Conservation (phyloP, 2,329 filamentous ascomycete species). For the Ceratocystis papillata region DNA sequence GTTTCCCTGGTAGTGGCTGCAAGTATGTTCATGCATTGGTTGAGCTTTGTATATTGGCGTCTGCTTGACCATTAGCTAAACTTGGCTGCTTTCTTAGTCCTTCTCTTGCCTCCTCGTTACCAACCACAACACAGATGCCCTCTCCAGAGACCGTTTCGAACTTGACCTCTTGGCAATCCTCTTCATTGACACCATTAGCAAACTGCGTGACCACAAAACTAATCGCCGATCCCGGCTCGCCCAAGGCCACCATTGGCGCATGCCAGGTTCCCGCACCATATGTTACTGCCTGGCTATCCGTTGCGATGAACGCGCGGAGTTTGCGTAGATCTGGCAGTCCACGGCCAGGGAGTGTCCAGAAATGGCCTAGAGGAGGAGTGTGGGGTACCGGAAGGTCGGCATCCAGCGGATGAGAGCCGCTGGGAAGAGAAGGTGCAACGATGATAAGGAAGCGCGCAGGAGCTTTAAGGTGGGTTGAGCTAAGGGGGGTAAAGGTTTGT, state of each 20-base stretch:
- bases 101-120: neutral
- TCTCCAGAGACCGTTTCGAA: neutral
- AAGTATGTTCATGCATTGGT: too few species aligned
- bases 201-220: conserved; percentile 89
- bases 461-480: conserved; percentile 27
- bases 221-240: conserved; percentile 45
- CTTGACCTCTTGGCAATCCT: conserved; percentile 77
- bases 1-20: too few species aligned
- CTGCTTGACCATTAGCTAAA: too few species aligned
- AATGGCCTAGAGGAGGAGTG: conserved; percentile 27
- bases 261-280: conserved; percentile 92
- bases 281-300: conserved; percentile 71
- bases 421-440: conserved; percentile 67
- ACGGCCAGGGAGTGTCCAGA: conserved; percentile 41
- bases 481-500: conserved; percentile 80
- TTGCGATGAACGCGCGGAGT: conserved; percentile 68
- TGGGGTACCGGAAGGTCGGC: conserved; percentile 24
- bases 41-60: too few species aligned
- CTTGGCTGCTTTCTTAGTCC: conserved; percentile 7
- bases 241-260: conserved; percentile 87
- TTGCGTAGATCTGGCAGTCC: conserved; percentile 62
- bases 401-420: conserved; percentile 29
- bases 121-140: neutral
- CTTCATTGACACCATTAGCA: conserved; percentile 65
- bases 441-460: conserved; percentile 64